Conservation (phyloP, 768 basidiomycete species). For the Leccinum subtestaceum region DNA sequence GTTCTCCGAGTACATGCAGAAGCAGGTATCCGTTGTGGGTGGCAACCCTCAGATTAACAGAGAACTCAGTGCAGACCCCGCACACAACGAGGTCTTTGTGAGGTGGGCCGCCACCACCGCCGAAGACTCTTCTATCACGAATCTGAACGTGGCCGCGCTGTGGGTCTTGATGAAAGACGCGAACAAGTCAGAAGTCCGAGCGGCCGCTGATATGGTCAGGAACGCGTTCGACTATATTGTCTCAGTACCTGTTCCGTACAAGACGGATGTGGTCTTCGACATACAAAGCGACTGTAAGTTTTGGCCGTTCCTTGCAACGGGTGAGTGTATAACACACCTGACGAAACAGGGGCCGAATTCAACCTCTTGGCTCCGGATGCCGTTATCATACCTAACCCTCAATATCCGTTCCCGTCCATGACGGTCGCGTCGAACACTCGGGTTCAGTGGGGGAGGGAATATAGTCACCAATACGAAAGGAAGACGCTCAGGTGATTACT, state of each 20-base stretch:
- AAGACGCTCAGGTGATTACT: slow-evolving; percentile 6
- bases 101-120: slow-evolving; percentile 1
- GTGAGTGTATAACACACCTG: neutral
- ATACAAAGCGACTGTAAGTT: slow-evolving; percentile 10
- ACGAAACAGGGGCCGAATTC: slow-evolving; percentile 8
- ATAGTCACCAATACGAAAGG: slow-evolving; percentile 1
- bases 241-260: neutral
- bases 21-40: slow-evolving; percentile 6
- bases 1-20: too few species aligned
- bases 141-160: slow-evolving; percentile 2
- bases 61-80: slow-evolving; percentile 5
- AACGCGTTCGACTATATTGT: slow-evolving; percentile 5
- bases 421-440: slow-evolving; percentile 7
- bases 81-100: neutral
- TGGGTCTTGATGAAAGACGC: slow-evolving; percentile 7
- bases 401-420: neutral
- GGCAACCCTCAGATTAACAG: neutral
- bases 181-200: neutral
- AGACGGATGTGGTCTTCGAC: slow-evolving; percentile 1
- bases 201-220: slow-evolving; percentile 4
- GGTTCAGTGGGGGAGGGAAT: slow-evolving; percentile 11
- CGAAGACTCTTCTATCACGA: neutral
- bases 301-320: neutral
- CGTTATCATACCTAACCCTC: neutral
- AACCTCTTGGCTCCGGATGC: slow-evolving; percentile 9